Base-by-base conservation (phyloP, 2,329 filamentous ascomycete species). In the Ceratocystis smalleyi region DNA sequence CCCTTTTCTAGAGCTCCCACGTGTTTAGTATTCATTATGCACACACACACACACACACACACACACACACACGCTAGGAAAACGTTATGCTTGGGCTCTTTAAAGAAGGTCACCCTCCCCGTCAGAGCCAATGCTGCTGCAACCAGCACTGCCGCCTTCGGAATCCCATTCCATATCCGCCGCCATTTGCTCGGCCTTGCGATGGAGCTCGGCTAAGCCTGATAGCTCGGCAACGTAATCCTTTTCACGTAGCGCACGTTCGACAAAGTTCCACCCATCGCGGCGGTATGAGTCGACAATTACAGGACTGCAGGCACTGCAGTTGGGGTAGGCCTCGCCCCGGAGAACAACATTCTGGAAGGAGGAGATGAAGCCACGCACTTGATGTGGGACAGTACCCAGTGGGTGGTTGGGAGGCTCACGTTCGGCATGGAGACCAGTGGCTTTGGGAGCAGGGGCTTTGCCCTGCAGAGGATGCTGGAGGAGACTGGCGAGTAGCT, bases 401-500 rank as follows among this genome's bases (percentile, higher is more conserved):
- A 88, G 77, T 1, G 85, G 79, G 69, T 87, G 81, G 63, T 82
- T 76, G 3, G 74, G 74, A 19, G 79, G 82, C 65, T 85, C 80
- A 55, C 81, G 77, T 64, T 82, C 80, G 61, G 81, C 81, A 2
- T 74, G 68, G 1, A 72, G 68, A 7, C 75, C 73, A 1, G 74
- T 70, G 2, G 73, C 71, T n/a, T 83, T 82, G 4, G 81, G 80
- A 0, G 83, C 83, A 4, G 81, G 79, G 0, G 80, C 81, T 60
- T 81, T 77, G 22, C 82, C 77, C n/a, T 83, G 81, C 6, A 87
- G 77, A 0, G 91, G 91, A 71, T 96, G 92, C 72, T 99, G 94
- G 8, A 96, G 78, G 43, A 96, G 77, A 66, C 89, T 95, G 8
- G 91, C 85, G 32, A 99, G 81, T 4, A 97, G 80, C 74, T 99